Evolutionary conservation across 768 basidiomycete genomes (phyloP), one percentile per base, ranked within the genome.

Genomic region (Amanita pseudoporphyria): DNA sequence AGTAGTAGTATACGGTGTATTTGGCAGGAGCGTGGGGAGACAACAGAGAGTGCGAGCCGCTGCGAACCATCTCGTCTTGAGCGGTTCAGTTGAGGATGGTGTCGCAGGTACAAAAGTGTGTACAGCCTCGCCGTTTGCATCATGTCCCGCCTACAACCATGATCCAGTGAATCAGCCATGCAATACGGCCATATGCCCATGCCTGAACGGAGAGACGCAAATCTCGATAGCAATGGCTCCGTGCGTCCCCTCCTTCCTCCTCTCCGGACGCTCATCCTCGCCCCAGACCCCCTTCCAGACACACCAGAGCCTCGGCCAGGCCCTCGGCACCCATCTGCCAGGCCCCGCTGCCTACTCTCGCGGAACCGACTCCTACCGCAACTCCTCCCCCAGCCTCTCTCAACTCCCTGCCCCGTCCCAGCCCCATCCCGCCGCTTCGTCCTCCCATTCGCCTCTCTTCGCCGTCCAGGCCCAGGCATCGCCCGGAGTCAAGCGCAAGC

Each of bases 281-380:
- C 47, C 50, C 41, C 56, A 76, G 73, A 71, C 74, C 49, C 67
- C 74, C 57, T 78, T 76, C 59, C 72, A 72, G 59, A 60, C 69
- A 22, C 77, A 78, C 67, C 74, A 78, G 71, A 76, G 78, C 58
- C 65, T 83, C 52, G 76, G 77, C 24, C 79, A 82, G 60, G 81
- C 81, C 22, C 67, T 83, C 42, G 79, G 76, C 32, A 61, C 66
- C 6, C 79, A 79, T 62, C 65, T 77, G 42, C 59, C 71, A 56
- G 67, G 65, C 56, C 62, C 66, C 36, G 58, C 58, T 47, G 58
- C 51, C 53, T 56, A 52, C 47, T 54, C 53, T 47, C 39, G 51
- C 26, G 53, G 55, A 18, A 26, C 57, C 21, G 64, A 65, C 51
- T 52, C 50, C 52, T 67, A 69, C 62, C 66, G 71, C 54, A 60